Evolutionary conservation across 2,329 filamentous ascomycete genomes (phyloP), one percentile per base, ranked within the genome.

Genomic region (Gaeumannomyces sp.): DNA sequence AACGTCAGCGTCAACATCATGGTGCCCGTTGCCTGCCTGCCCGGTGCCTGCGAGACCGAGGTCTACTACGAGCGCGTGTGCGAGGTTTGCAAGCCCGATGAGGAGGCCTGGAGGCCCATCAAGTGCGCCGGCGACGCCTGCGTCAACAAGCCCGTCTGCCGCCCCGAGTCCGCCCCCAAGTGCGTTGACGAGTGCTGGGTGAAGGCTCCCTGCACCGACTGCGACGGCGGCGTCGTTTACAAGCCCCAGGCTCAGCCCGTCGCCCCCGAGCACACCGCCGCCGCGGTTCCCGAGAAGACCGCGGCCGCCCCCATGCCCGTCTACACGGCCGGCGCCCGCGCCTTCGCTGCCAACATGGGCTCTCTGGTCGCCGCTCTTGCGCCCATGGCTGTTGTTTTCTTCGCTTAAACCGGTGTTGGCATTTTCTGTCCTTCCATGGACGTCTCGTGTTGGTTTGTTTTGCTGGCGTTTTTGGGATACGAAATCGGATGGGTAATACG

Each of bases 1-100:
- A 45, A 29, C 60, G 38, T 62, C 38, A 45, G 28, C 60, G 29
- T 61, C 25, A 62, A 53, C 60, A 53, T 62, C 60, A 62, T 62
- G 14, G 27, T 62, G 14, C 60, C 60, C n/a, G 38, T 62, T 4
- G 3, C 33, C 33, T 62, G 60, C 60, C 38, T 62, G 27, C 60
- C 60, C n/a, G 38, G 38, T 2, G 10, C 33, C 25, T 62, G 60
- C 38, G 25, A 50, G 38, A 11, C 35, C 11, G 22, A 53, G 13
- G 35, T 45, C n/a, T 38, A 50, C 60, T 62, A 62, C 60, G 50
- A 50, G 35, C 38, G 50, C 35, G 50, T 38, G 22, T 62, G 60
- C 25, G 60, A 62, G 13, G n/a, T 50, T 27, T 62, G 60, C 60
- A 45, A 27, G 35, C 35, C 35, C 35, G 60, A 53, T 7, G 29